Evolutionary conservation across 1,284 basidiomycete species (phyloP).

Genomic region (Ganoderma meredithae): DNA sequence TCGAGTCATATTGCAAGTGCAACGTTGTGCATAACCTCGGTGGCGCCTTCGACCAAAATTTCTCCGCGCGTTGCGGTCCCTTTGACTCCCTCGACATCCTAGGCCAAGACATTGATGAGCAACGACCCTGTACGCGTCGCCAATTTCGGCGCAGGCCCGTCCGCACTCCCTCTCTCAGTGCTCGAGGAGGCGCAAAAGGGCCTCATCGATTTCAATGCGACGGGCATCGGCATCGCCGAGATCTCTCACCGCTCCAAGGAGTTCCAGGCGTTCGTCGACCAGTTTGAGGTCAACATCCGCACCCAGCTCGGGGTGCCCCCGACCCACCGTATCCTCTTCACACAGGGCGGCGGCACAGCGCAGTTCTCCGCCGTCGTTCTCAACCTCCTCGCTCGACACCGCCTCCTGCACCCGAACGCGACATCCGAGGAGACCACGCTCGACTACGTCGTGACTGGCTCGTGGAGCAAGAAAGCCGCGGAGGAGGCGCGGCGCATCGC

Average conservation of each 20-base stretch:
- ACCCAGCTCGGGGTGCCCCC: slow-evolving; percentile 81
- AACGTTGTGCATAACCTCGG: neutral
- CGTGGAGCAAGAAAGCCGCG: slow-evolving; percentile 89
- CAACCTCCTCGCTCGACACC: slow-evolving; percentile 86
- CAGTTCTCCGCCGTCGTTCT: slow-evolving; percentile 92
- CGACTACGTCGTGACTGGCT: slow-evolving; percentile 92
- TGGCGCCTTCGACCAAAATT: neutral
- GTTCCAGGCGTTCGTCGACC: slow-evolving; percentile 76
- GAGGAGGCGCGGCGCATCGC: slow-evolving; percentile 79
- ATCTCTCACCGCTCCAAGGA: slow-evolving; percentile 93
- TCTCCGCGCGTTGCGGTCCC: neutral
- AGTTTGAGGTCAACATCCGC: slow-evolving; percentile 76
- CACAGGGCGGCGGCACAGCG: slow-evolving; percentile 89
- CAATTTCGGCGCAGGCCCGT: slow-evolving; percentile 95
- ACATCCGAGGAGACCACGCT: slow-evolving; percentile 62
- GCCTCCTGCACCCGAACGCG: slow-evolving; percentile 68
- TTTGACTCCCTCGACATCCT: neutral
- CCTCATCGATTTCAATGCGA: slow-evolving; percentile 86
- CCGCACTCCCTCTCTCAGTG: slow-evolving; percentile 84
- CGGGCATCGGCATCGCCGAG: slow-evolving; percentile 94
- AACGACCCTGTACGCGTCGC: slow-evolving; percentile 58
- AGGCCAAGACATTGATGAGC: slow-evolving; percentile 16
- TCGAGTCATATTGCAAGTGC: slow-evolving; percentile 11
- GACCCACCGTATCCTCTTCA: slow-evolving; percentile 89
- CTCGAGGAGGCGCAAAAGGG: slow-evolving; percentile 82